Conservation (phyloP, 768 basidiomycete genomes). For the Hygrocybe punicea region DNA sequence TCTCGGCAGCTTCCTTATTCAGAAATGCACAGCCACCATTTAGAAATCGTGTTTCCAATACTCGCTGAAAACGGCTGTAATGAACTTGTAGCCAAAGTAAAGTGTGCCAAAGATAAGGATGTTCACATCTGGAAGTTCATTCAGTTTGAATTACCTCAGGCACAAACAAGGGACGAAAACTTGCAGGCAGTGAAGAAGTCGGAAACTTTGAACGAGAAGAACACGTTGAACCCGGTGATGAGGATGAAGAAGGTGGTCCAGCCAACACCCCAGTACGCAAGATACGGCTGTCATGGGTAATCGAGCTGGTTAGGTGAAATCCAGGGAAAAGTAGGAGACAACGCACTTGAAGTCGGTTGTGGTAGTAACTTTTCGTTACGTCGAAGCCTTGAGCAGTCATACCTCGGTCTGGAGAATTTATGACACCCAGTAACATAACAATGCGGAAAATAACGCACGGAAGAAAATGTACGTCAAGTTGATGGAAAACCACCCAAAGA, state of each 20-base stretch:
- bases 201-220: slow-evolving; percentile 49
- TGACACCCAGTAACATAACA: not conserved
- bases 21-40: too few species aligned
- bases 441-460: slow-evolving; percentile 40
- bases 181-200: slow-evolving; percentile 45
- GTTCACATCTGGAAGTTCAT: slow-evolving; percentile 38
- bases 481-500: slow-evolving; percentile 65
- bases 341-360: slow-evolving; percentile 40
- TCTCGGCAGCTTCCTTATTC: too few species aligned
- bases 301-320: not conserved
- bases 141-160: not conserved
- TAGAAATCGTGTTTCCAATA: too few species aligned
- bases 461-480: slow-evolving; percentile 72
- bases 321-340: not conserved
- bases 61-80: too few species aligned
- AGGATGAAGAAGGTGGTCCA: slow-evolving; percentile 51
- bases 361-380: slow-evolving; percentile 53
- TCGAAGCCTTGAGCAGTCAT: slow-evolving; percentile 52
- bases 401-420: slow-evolving; percentile 42
- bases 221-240: slow-evolving; percentile 41
- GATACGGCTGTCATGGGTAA: slow-evolving; percentile 44
- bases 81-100: slow-evolving; percentile 46
- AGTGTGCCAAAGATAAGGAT: slow-evolving; percentile 45
- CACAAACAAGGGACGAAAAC: slow-evolving; percentile 12
- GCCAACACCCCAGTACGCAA: slow-evolving; percentile 56